Evolutionary conservation across 805 yeast species (phyloP).

Genomic region (Schizosaccharomyces lindneri): DNA sequence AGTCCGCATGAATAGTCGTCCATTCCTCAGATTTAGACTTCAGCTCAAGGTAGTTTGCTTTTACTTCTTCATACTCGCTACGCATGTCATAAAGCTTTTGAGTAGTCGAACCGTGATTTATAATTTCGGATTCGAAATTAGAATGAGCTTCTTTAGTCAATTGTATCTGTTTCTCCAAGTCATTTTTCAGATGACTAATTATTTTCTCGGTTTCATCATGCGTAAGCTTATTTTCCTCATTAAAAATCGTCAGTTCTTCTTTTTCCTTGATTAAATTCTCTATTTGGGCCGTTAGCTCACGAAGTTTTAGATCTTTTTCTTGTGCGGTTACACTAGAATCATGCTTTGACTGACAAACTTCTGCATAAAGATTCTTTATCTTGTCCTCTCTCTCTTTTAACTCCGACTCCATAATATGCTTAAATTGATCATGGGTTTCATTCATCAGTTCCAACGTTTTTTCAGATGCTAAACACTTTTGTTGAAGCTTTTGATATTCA

Average conservation of each 20-base stretch:
- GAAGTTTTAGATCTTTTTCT: constrained; percentile 6
- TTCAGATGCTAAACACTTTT: constrained; percentile 43
- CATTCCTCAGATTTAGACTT: constrained; percentile 13
- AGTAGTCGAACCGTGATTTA: constrained; percentile 28
- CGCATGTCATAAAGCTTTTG: constrained; percentile 20
- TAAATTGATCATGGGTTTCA: constrained; percentile 26
- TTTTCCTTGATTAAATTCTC: constrained; percentile 7
- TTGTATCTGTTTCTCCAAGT: constrained; percentile 19
- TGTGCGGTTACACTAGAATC: constrained; percentile 10
- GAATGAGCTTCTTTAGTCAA: constrained; percentile 25
- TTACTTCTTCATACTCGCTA: constrained; percentile 13
- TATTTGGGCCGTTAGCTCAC: constrained; percentile 6
- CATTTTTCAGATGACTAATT: background rate
- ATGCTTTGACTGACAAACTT: background rate
- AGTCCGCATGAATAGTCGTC: constrained; percentile 14
- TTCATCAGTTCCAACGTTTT: constrained; percentile 33
- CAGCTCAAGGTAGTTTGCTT: constrained; percentile 11
- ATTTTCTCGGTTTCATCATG: constrained; percentile 9
- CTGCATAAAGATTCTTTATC: background rate
- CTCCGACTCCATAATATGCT: constrained; percentile 9
- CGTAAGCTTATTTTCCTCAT: constrained; percentile 10
- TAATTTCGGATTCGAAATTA: constrained; percentile 31
- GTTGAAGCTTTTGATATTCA: constrained; percentile 35
- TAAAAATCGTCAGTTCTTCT: constrained; percentile 5
- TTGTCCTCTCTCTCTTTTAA: constrained; percentile 1